Evolutionary conservation across 192 early-diverging fungal genomes (phyloP), one percentile per base, ranked within the genome.

Genomic region (Gryganskiella cystojenkinii): DNA sequence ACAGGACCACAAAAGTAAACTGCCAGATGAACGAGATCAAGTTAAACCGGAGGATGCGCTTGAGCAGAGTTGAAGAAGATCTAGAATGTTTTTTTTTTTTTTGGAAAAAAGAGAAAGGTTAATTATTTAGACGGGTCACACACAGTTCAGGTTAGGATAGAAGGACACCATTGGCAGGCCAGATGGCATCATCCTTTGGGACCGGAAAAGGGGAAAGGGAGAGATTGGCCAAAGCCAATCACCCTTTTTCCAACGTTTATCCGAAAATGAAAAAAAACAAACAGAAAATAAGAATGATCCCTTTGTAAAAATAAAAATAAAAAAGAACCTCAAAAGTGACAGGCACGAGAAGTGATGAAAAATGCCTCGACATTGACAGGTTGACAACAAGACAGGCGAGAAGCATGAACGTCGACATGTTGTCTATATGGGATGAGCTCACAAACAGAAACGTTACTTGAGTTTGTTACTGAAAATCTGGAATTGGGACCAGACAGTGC

Each of bases 1-100:
- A 66, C 54, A 95, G 74, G 19, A 95, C 50, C 11, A 85, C 66
- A 72, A 86, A 89, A 3, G 87, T 61, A 85, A 90, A 91, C 22
- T 69, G 61, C 58, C 92, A 93, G n/a, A 79, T 70, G 60, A 80
- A 66, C 24, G 40, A 76, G 27, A 47, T 61, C 27, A 14, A 35
- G 66, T 64, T 87, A 65, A 62, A 83, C 64, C 30, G 57, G 37
- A 72, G 65, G 59, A 64, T 54, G 45, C 60, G 83, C 54, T 13
- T 68, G 20, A 78, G 61, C n/a, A 78, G 61, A 4, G 74, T 59
- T 14, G 43, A 44, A 1, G 64, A 57, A 0, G 64, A 13, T 54
- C 65, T 76, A 56, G 14, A 3, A 40, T 0, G n/a, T 3, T 40
- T 40, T n/a, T n/a, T n/a, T n/a, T n/a, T n/a, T n/a, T n/a, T n/a